Conservation (phyloP, 2,329 filamentous ascomycete genomes). For the Shiraia bambusicola region DNA sequence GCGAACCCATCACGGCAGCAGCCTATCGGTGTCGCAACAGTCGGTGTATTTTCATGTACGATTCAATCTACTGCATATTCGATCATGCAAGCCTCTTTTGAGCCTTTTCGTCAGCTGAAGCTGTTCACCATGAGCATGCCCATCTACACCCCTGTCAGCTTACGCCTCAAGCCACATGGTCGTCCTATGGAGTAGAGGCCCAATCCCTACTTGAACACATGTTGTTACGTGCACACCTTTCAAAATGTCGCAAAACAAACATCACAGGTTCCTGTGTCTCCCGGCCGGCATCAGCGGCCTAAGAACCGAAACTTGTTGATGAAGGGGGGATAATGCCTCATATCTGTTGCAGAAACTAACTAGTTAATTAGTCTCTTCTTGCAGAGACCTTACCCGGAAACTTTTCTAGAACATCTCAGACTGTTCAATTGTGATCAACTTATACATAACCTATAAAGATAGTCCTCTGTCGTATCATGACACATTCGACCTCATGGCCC, state of each 20-base stretch:
- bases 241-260: constrained; percentile 2
- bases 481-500: too few species aligned
- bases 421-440: too few species aligned
- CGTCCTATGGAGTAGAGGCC: constrained; percentile 1
- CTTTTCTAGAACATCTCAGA: too few species aligned
- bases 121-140: background rate
- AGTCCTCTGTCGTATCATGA: too few species aligned
- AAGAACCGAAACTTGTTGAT: background rate
- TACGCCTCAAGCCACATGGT: constrained; percentile 7
- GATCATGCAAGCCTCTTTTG: too few species aligned
- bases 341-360: constrained; percentile 3
- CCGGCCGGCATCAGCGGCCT: background rate
- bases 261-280: background rate
- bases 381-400: too few species aligned
- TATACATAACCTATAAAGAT: too few species aligned
- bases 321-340: constrained; percentile 10
- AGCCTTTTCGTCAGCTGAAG: background rate
- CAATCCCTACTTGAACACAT: constrained; percentile 1
- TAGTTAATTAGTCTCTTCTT: background rate
- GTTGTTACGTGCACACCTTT: background rate
- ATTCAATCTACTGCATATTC: too few species aligned
- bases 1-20: too few species aligned
- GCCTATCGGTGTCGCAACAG: too few species aligned
- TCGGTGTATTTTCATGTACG: too few species aligned
- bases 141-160: constrained; percentile 5